A percentile compares a stretch with the other conserved stretches of the same genome.
Conservation (phyloP, 768 basidiomycete genomes). For the Leccinum variicolor region DNA sequence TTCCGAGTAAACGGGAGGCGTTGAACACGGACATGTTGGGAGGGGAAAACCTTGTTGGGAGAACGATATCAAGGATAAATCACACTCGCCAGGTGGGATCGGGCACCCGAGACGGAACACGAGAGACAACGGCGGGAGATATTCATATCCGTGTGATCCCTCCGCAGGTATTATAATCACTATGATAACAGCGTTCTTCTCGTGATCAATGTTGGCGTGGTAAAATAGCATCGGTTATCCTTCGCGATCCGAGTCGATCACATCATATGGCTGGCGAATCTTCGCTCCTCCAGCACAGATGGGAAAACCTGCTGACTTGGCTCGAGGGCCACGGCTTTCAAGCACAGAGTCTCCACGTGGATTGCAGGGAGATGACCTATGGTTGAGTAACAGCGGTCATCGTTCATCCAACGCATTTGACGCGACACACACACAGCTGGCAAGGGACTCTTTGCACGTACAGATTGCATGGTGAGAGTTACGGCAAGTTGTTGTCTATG, state of each 20-base stretch:
- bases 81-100: neutral
- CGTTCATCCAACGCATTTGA: constrained; percentile 2
- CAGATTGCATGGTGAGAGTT: constrained; percentile 40
- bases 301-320: constrained; percentile 54
- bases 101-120: constrained; percentile 5
- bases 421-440: constrained; percentile 45
- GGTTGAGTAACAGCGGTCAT: constrained; percentile 38
- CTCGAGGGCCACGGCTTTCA: constrained; percentile 47
- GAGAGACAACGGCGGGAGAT: neutral
- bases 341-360: constrained; percentile 43
- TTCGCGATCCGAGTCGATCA: neutral
- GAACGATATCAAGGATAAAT: neutral
- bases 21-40: constrained; percentile 76
- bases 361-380: constrained; percentile 45
- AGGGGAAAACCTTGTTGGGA: neutral
- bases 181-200: neutral
- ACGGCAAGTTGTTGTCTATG: neutral
- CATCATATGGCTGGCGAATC: constrained; percentile 9
- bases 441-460: constrained; percentile 61
- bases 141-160: constrained; percentile 5
- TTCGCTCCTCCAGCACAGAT: constrained; percentile 25
- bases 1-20: constrained; percentile 72
- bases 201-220: neutral
- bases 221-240: neutral
- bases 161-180: neutral